These are phyloP conservation scores for Phytopythium oedochilum DNA, from an alignment of 352 stramenopile species.

Conservation along the genomic window DNA sequence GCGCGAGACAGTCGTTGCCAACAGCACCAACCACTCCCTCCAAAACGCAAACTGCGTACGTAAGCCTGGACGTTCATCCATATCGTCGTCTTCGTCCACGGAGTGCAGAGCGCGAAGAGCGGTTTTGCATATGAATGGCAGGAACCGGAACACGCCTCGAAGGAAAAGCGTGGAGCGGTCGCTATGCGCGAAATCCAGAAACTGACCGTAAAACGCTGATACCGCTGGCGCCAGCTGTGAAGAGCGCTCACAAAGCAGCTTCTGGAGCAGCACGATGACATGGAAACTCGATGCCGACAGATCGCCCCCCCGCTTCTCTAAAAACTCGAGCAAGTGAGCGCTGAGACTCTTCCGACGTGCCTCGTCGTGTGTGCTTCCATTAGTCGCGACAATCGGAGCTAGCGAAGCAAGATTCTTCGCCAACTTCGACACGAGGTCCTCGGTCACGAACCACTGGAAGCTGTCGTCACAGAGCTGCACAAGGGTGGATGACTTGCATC, in stretches of 20 bases:
- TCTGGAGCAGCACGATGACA: slow-evolving; percentile 38
- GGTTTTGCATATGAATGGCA: slow-evolving; percentile 52
- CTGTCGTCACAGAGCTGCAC: slow-evolving; percentile 45
- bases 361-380: slow-evolving; percentile 3
- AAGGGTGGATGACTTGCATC: slow-evolving; percentile 24
- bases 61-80: background rate
- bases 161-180: slow-evolving; percentile 24
- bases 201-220: slow-evolving; percentile 26
- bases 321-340: slow-evolving; percentile 17
- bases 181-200: slow-evolving; percentile 30
- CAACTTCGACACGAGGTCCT: slow-evolving; percentile 33
- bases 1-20: slow-evolving; percentile 37
- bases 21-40: slow-evolving; percentile 44
- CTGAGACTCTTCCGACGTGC: slow-evolving; percentile 5
- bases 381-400: slow-evolving; percentile 5
- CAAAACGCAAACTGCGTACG: slow-evolving; percentile 26
- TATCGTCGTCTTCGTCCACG: slow-evolving; percentile 9
- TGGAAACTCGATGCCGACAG: slow-evolving; percentile 41
- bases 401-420: slow-evolving; percentile 14
- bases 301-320: slow-evolving; percentile 28
- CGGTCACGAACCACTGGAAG: slow-evolving; percentile 60
- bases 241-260: slow-evolving; percentile 6
- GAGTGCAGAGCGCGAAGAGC: slow-evolving; percentile 33
- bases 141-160: slow-evolving; percentile 36
- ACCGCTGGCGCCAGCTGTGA: background rate